These are phyloP conservation scores for Epichloe scottii DNA, from an alignment of 2,329 filamentous ascomycete species.

Conservation along the genomic window DNA sequence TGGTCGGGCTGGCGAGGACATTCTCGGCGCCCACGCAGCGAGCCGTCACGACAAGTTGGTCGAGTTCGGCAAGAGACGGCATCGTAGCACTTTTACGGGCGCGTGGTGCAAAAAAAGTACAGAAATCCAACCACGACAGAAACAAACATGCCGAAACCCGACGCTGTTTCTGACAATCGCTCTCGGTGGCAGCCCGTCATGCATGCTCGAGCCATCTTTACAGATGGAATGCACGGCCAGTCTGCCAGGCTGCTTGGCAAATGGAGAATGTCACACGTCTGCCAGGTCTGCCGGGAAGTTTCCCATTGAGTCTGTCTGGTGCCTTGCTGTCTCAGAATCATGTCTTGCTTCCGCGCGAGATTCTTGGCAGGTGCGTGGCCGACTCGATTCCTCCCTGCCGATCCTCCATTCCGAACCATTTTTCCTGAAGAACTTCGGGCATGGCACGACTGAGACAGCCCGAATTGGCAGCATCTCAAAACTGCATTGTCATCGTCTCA, in stretches of 20 bases:
- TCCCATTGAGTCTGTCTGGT: too few species aligned
- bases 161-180: too few species aligned
- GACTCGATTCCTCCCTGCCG: neutral
- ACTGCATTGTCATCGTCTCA: neutral
- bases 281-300: too few species aligned
- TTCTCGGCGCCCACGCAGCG: slow-evolving; percentile 27
- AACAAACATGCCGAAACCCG: too few species aligned
- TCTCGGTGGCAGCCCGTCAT: too few species aligned
- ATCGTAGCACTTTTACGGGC: neutral
- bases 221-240: too few species aligned
- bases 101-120: neutral
- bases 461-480: neutral
- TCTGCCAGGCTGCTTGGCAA: too few species aligned
- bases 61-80: neutral
- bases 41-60: slow-evolving; percentile 24
- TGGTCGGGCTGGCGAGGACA: slow-evolving; percentile 25
- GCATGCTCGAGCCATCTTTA: too few species aligned
- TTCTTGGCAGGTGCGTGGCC: neutral
- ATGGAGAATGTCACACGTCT: too few species aligned
- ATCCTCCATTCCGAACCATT: neutral
- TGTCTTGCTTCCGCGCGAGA: neutral
- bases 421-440: neutral
- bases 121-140: too few species aligned
- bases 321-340: neutral
- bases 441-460: neutral